Evolutionary conservation across 2,329 filamentous ascomycete genomes (phyloP).

Genomic region (Xylariaceae sp.): DNA sequence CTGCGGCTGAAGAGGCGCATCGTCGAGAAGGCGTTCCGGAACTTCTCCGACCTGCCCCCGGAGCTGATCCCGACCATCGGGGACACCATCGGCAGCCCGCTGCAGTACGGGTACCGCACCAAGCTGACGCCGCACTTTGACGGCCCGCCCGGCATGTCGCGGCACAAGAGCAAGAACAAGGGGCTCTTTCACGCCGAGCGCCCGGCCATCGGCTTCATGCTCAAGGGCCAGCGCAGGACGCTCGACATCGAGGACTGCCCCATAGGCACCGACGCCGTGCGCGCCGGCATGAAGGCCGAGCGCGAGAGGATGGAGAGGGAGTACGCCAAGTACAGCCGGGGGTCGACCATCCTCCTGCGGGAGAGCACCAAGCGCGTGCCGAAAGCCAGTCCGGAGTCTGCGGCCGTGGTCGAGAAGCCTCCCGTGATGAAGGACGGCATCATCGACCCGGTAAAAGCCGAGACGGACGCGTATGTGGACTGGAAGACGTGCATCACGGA

Average conservation of each 20-base stretch:
- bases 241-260: constrained; percentile 97
- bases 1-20: constrained; percentile 78
- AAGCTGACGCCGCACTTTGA: constrained; percentile 97
- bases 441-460: constrained; percentile 43
- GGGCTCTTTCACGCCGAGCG: constrained; percentile 52
- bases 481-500: constrained; percentile 87
- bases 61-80: constrained; percentile 68
- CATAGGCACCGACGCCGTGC: constrained; percentile 82
- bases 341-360: constrained; percentile 82
- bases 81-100: constrained; percentile 83
- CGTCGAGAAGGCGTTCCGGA: constrained; percentile 83
- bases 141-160: constrained; percentile 60
- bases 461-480: constrained; percentile 60
- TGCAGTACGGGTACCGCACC: constrained; percentile 91
- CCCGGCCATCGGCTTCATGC: constrained; percentile 85
- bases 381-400: constrained; percentile 35
- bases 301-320: constrained; percentile 68
- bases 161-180: constrained; percentile 43
- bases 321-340: constrained; percentile 66
- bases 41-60: constrained; percentile 79
- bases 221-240: constrained; percentile 72
- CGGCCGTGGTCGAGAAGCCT: constrained; percentile 8
- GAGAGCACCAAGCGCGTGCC: constrained; percentile 70
- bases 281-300: constrained; percentile 72
- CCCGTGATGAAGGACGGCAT: constrained; percentile 15